Evolutionary conservation across 2,329 filamentous ascomycete genomes (phyloP).

Genomic region (Didymella sp.): DNA sequence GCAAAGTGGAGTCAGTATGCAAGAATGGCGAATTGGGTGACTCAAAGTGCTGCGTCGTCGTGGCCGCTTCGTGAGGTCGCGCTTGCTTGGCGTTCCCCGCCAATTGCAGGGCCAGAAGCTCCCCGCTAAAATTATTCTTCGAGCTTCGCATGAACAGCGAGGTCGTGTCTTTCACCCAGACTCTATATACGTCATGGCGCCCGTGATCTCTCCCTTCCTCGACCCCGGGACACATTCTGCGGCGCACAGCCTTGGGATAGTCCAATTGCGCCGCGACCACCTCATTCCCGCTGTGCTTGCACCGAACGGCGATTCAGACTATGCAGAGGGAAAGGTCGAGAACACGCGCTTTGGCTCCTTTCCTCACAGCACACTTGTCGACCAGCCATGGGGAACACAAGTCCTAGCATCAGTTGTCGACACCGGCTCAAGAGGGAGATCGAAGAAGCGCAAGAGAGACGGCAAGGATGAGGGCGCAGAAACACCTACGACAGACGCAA

Average conservation of each 20-base stretch:
- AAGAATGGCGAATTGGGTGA: conserved; percentile 16
- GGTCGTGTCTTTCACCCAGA: not conserved
- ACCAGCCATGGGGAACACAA: conserved; percentile 88
- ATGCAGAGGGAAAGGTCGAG: conserved; percentile 61
- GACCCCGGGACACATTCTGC: conserved; percentile 69
- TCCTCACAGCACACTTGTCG: conserved; percentile 62
- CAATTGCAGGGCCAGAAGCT: conserved; percentile 36
- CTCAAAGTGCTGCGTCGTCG: conserved; percentile 25
- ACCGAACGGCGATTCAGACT: conserved; percentile 48
- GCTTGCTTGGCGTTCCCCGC: conserved; percentile 30
- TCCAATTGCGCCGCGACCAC: conserved; percentile 88
- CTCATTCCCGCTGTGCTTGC: conserved; percentile 73
- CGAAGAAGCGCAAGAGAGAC: conserved; percentile 57
- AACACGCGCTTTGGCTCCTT: conserved; percentile 93
- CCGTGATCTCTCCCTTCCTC: conserved; percentile 74
- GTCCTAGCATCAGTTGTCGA: conserved; percentile 88
- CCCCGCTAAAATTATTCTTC: conserved; percentile 30
- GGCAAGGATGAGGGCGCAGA: conserved; percentile 41
- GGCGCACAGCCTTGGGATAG: conserved; percentile 74
- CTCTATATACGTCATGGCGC: conserved; percentile 29
- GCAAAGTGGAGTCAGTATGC: conserved; percentile 16
- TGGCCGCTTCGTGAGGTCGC: conserved; percentile 36
- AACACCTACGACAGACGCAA: conserved; percentile 23
- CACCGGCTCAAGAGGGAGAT: conserved; percentile 82
- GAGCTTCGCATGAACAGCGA: conserved; percentile 7